Evolutionary conservation across 371 early-diverging fungal genomes (phyloP).

Genomic region (Massospora cicadina): DNA sequence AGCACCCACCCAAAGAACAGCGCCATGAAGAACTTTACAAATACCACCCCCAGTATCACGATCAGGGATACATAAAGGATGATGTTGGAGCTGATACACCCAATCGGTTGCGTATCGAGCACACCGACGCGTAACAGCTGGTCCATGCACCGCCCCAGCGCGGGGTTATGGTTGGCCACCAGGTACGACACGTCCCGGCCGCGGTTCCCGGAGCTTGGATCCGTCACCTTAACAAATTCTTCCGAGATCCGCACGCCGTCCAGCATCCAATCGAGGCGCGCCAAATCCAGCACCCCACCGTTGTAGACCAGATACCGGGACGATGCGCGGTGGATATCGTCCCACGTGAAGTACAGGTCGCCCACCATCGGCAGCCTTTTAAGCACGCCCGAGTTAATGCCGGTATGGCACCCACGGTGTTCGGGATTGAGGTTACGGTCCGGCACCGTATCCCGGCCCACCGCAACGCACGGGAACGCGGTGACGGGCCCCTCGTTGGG

Average conservation of each 20-base stretch:
- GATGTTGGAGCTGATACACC: conserved; percentile 62
- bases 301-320: conserved; percentile 52
- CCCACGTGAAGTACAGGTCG: conserved; percentile 53
- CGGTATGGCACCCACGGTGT: conserved; percentile 45
- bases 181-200: conserved; percentile 21
- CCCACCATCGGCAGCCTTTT: conserved; percentile 23
- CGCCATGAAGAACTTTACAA: conserved; percentile 66
- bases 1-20: conserved; percentile 67
- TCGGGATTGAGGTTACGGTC: conserved; percentile 27
- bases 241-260: conserved; percentile 18
- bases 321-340: conserved; percentile 27
- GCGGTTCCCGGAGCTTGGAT: neutral
- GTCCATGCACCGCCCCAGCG: conserved; percentile 15
- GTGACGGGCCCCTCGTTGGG: conserved; percentile 29
- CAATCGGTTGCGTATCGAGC: conserved; percentile 47
- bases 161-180: conserved; percentile 15
- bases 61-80: conserved; percentile 54
- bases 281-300: conserved; percentile 46
- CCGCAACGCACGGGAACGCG: conserved; percentile 53
- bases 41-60: conserved; percentile 56
- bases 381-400: conserved; percentile 20
- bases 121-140: conserved; percentile 38
- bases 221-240: neutral
- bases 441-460: conserved; percentile 23
- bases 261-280: conserved; percentile 24